Conservation (phyloP, 148 eudicot genomes). For the Suaeda aralocaspica region DNA sequence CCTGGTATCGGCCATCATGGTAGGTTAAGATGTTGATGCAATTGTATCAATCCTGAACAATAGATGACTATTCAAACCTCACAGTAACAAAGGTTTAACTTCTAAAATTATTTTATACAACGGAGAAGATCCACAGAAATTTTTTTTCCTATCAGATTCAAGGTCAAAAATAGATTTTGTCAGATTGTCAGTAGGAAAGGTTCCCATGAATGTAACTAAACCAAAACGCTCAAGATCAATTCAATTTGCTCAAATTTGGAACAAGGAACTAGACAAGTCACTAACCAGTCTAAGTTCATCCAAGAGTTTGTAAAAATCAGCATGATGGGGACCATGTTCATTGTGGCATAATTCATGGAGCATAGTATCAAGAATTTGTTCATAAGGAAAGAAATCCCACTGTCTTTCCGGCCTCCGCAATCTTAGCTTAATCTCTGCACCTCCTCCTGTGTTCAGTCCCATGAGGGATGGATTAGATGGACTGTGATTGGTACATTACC, state of each 20-base stretch:
- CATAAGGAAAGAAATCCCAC: slow-evolving; percentile 64
- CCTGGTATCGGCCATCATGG: slow-evolving; percentile 20
- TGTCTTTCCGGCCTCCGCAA: slow-evolving; percentile 67
- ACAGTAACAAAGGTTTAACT: not conserved
- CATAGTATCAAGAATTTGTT: slow-evolving; percentile 84
- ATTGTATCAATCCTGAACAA: not conserved
- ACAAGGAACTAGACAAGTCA: slow-evolving; percentile 1
- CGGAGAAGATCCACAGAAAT: too few species aligned
- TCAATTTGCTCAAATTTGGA: not conserved
- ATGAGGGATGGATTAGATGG: slow-evolving; percentile 66
- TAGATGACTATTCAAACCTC: not conserved
- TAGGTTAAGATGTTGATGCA: not conserved
- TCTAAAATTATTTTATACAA: too few species aligned
- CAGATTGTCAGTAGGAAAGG: not conserved
- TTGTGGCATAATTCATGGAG: slow-evolving; percentile 90
- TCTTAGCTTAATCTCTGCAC: slow-evolving; percentile 68
- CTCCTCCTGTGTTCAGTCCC: slow-evolving; percentile 76
- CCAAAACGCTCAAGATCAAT: not conserved
- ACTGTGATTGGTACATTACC: slow-evolving; percentile 35
- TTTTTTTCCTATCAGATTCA: too few species aligned
- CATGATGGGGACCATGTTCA: slow-evolving; percentile 68
- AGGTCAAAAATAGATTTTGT: too few species aligned
- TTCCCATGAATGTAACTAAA: not conserved
- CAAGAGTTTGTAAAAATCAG: slow-evolving; percentile 70
- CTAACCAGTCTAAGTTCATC: slow-evolving; percentile 81